Evolutionary conservation across 176 grass and related monocot species (phyloP), one percentile per base, ranked within the genome.

Genomic region (Hsuehochloa calcarea): DNA sequence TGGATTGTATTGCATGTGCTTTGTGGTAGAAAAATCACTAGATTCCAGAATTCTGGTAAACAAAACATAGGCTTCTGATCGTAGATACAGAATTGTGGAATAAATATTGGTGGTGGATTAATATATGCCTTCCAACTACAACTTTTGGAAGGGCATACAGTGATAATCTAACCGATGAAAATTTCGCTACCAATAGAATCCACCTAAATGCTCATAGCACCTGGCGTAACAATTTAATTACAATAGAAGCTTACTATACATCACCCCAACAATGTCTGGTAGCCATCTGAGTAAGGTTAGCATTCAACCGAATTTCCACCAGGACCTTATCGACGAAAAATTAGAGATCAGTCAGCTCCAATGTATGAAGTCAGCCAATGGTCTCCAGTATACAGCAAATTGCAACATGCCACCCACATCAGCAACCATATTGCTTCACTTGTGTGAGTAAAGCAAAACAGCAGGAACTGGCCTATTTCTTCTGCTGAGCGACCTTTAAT

Each of bases 211-310:
- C 29, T 49, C 51, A 47, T 75, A 22, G 35, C 52, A 59, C 51
- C 61, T 80, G 68, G 43, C 29, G 62, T 61, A 58, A 49, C 41
- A 31, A 76, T 64, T 69, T 70, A 87, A 63, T 74, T 87, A 87
- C 75, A 65, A 58, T 46, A 78, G 11, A 49, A 69, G 12, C 50
- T 50, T 75, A 73, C 85, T 84, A 70, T 80, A 90, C 80, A 87
- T 26, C 51, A 75, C 8, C 41, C 27, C 16, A 26, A 34, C 27
- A 89, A 68, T 87, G 69, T 26, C 31, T 63, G 47, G 78, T 70
- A 68, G 52, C 63, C 43, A 67, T 87, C 59, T 8, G 5, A 52
- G 34, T n/a, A 55, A 84, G 75, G 76, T 47, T 80, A 56, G 15
- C 38, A 56, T 67, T 58, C 46, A 64, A 43, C 45, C 16, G 15